Conservation (phyloP, 2,329 filamentous ascomycete genomes). For the Rhinocladiella mackenziei region DNA sequence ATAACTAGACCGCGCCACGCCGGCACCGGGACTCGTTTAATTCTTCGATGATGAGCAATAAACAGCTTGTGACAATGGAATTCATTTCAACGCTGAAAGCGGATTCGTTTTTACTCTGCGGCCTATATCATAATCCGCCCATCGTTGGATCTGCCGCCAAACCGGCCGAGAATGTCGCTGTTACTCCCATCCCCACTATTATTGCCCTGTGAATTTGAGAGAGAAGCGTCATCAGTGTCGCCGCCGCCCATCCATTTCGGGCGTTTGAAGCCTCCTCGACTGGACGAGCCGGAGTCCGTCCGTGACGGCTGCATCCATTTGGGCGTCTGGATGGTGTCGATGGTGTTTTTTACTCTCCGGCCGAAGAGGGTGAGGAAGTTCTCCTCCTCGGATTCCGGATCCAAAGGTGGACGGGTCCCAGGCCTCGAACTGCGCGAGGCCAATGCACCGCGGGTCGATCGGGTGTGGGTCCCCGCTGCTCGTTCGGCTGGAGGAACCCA, state of each 20-base stretch:
- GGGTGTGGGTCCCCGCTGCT: neutral
- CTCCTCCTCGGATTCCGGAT: slow-evolving; percentile 65
- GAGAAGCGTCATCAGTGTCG: slow-evolving; percentile 3
- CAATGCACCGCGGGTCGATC: neutral
- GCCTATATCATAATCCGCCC: slow-evolving; percentile 20
- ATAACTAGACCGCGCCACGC: too few species aligned
- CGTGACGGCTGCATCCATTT: slow-evolving; percentile 63
- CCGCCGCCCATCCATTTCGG: slow-evolving; percentile 75
- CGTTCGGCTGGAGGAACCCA: slow-evolving; percentile 34
- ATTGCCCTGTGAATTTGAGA: neutral
- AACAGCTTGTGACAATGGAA: too few species aligned
- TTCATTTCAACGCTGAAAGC: too few species aligned
- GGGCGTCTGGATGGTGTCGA: slow-evolving; percentile 76
- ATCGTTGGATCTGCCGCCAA: slow-evolving; percentile 13
- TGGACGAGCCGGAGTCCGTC: slow-evolving; percentile 38
- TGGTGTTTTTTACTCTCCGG: slow-evolving; percentile 84
- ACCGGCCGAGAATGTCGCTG: slow-evolving; percentile 19
- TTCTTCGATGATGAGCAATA: too few species aligned
- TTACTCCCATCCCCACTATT: neutral
- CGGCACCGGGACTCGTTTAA: too few species aligned
- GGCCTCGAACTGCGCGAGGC: slow-evolving; percentile 5
- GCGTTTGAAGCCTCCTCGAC: slow-evolving; percentile 65
- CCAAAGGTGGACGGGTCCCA: slow-evolving; percentile 37
- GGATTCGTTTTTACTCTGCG: too few species aligned
- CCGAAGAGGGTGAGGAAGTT: slow-evolving; percentile 80